Conservation (phyloP, 495 filamentous ascomycete species). For the Aspergillus bertholletiae region DNA sequence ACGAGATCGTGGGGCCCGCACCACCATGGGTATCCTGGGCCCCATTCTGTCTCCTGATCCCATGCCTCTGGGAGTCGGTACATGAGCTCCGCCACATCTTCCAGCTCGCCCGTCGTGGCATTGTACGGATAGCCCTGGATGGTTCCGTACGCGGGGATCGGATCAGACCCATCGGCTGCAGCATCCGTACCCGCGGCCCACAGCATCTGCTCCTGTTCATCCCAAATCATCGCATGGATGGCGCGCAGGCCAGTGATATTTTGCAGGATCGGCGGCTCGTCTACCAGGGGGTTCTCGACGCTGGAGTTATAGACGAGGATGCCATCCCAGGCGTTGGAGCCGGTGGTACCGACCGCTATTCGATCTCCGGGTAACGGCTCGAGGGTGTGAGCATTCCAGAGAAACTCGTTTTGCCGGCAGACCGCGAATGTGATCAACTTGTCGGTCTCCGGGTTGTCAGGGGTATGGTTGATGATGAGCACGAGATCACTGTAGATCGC, state of each 20-base stretch:
- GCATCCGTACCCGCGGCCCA: slow-evolving; percentile 26
- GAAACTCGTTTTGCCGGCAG: slow-evolving; percentile 18
- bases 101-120: slow-evolving; percentile 15
- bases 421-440: slow-evolving; percentile 27
- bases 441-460: slow-evolving; percentile 21
- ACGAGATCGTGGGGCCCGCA: slow-evolving; percentile 28
- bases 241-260: slow-evolving; percentile 27
- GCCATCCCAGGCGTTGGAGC: slow-evolving; percentile 24
- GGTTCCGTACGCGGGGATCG: slow-evolving; percentile 19
- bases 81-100: slow-evolving; percentile 10
- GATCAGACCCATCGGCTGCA: slow-evolving; percentile 27
- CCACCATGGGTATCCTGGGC: slow-evolving; percentile 24
- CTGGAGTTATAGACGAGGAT: slow-evolving; percentile 27
- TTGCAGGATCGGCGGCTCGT: slow-evolving; percentile 25
- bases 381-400: slow-evolving; percentile 26
- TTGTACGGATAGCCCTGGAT: slow-evolving; percentile 25
- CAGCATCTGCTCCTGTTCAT: slow-evolving; percentile 23
- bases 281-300: slow-evolving; percentile 15
- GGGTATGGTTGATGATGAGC: slow-evolving; percentile 26
- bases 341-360: slow-evolving; percentile 26
- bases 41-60: slow-evolving; percentile 25
- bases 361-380: slow-evolving; percentile 22
- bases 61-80: slow-evolving; percentile 15
- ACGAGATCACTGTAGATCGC: slow-evolving; percentile 23
- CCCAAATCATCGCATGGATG: slow-evolving; percentile 30